Evolutionary conservation across 306 rosid genomes (phyloP).

Genomic region (Prunus campanulata): DNA sequence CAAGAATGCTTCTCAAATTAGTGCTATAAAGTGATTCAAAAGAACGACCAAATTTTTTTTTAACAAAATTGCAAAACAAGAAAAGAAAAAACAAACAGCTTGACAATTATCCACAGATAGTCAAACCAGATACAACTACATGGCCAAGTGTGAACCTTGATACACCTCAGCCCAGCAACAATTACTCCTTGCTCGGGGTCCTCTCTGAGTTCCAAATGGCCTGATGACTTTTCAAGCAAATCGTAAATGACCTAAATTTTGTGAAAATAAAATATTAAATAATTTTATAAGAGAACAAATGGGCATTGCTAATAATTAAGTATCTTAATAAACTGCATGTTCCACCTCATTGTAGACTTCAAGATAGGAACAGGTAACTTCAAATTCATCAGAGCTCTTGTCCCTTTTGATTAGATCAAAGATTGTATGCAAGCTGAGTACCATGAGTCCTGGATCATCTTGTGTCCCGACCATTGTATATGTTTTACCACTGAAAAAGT

Average conservation of each 20-base stretch:
- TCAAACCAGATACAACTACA: background rate
- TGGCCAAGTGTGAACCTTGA: conserved; percentile 41
- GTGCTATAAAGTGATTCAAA: background rate
- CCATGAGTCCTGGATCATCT: conserved; percentile 72
- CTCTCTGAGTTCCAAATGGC: conserved; percentile 67
- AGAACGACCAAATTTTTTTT: background rate
- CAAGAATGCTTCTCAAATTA: background rate
- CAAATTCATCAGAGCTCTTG: conserved; percentile 49
- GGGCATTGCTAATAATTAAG: background rate
- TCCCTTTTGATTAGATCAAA: conserved; percentile 50
- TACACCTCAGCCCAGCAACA: conserved; percentile 58
- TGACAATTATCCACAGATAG: background rate
- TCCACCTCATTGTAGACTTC: conserved; percentile 66
- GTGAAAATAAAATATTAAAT: background rate
- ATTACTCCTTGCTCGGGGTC: conserved; percentile 59
- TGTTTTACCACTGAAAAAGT: conserved; percentile 51
- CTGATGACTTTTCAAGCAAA: conserved; percentile 65
- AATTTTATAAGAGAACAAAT: background rate
- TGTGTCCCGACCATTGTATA: conserved; percentile 65
- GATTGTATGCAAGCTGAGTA: conserved; percentile 53
- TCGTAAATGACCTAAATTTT: conserved; percentile 56
- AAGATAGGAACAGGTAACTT: conserved; percentile 64
- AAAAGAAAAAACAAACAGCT: background rate
- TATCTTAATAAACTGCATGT: background rate
- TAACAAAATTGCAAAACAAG: background rate